Evolutionary conservation across 352 stramenopile genomes (phyloP).

Genomic region (Phytophthora sp.): DNA sequence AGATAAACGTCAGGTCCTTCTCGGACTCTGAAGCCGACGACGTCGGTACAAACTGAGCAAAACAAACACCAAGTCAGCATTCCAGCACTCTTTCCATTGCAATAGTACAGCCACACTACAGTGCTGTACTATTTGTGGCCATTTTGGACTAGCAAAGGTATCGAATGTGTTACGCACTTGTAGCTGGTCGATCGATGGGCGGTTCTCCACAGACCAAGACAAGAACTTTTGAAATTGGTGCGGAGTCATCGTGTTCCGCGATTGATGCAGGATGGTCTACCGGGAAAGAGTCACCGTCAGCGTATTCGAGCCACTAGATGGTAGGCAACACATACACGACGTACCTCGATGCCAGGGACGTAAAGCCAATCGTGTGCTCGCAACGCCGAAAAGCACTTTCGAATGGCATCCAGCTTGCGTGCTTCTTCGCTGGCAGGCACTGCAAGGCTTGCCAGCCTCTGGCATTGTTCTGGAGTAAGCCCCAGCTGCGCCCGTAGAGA

Average conservation of each 20-base stretch:
- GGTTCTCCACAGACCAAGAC: constrained; percentile 80
- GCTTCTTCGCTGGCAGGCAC: constrained; percentile 65
- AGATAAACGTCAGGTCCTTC: constrained; percentile 72
- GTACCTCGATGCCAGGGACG: constrained; percentile 83
- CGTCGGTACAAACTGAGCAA: constrained; percentile 53
- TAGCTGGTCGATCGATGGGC: constrained; percentile 70
- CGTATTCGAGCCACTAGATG: not conserved
- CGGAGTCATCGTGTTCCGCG: constrained; percentile 76
- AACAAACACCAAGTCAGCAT: constrained; percentile 17
- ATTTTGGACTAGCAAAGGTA: too few relatives aligned
- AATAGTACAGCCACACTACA: too few relatives aligned
- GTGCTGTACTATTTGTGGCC: too few relatives aligned
- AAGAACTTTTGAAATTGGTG: constrained; percentile 88
- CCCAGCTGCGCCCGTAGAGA: constrained; percentile 61
- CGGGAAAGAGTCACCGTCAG: constrained; percentile 7
- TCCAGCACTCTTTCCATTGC: not conserved
- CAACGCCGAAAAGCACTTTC: constrained; percentile 87
- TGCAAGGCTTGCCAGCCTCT: constrained; percentile 54
- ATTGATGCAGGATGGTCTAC: constrained; percentile 79
- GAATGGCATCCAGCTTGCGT: constrained; percentile 78
- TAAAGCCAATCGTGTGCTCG: constrained; percentile 88
- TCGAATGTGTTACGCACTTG: constrained; percentile 54
- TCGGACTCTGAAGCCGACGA: constrained; percentile 45
- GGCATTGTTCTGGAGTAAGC: constrained; percentile 77
- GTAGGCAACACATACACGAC: not conserved